Conservation (phyloP, 192 early-diverging fungal species). For the Entomortierella parvispora region DNA sequence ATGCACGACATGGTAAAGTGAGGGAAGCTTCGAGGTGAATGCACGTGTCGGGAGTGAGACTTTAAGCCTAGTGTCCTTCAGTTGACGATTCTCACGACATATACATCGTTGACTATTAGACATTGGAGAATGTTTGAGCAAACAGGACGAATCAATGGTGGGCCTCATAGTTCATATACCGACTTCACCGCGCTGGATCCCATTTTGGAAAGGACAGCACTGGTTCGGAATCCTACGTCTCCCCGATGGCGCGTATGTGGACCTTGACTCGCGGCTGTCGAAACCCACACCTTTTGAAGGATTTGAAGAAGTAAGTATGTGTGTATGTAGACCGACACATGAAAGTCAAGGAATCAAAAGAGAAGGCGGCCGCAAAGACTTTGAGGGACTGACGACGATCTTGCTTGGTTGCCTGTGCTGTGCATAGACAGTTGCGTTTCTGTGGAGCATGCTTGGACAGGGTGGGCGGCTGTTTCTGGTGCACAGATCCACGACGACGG, state of each 20-base stretch:
- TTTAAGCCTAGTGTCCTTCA: no score
- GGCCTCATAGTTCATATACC: constrained; percentile 46
- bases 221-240: constrained; percentile 49
- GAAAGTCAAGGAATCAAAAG: not conserved
- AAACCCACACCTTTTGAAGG: constrained; percentile 32
- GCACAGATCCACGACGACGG: constrained; percentile 4
- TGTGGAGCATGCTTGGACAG: constrained; percentile 15
- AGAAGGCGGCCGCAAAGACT: no score
- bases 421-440: constrained; percentile 19
- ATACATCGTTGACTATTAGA: no score
- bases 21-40: not conserved
- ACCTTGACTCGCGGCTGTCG: constrained; percentile 39
- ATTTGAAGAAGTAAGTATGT: constrained; percentile 31
- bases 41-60: not conserved
- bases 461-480: constrained; percentile 44
- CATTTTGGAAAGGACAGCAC: constrained; percentile 47
- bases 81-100: no score
- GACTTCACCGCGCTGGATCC: constrained; percentile 33
- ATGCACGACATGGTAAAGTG: constrained; percentile 30
- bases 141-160: constrained; percentile 48
- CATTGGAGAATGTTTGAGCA: constrained; percentile 28
- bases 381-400: no score
- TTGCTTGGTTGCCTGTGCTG: not conserved
- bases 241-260: constrained; percentile 35
- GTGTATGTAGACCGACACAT: not conserved